These are phyloP conservation scores for Xylariaceae sp. DNA, from an alignment of 2,329 filamentous ascomycete species.

Conservation along the genomic window DNA sequence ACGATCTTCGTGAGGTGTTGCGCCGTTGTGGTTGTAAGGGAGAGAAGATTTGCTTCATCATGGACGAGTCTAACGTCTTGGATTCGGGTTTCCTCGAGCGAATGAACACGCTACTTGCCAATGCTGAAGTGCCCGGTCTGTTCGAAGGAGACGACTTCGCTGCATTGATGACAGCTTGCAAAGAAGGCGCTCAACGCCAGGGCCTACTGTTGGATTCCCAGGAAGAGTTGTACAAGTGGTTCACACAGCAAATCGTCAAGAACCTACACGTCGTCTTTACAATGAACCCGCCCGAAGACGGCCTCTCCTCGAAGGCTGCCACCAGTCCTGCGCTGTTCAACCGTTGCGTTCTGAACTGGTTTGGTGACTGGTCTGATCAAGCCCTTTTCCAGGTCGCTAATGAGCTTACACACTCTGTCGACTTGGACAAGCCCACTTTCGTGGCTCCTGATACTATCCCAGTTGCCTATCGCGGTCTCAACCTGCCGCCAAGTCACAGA, in stretches of 20 bases:
- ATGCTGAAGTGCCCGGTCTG: conserved; percentile 96
- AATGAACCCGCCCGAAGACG: conserved; percentile 98
- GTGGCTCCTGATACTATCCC: conserved; percentile 84
- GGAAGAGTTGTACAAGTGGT: conserved; percentile 99
- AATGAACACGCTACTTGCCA: conserved; percentile 98
- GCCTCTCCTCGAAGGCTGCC: conserved; percentile 89
- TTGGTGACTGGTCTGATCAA: conserved; percentile 99
- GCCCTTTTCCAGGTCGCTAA: conserved; percentile 96
- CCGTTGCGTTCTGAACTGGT: conserved; percentile 99
- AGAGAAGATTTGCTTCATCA: conserved; percentile 99
- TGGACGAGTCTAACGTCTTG: conserved; percentile 98
- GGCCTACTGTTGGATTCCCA: conserved; percentile 92
- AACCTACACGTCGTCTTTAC: conserved; percentile 99
- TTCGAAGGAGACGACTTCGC: conserved; percentile 99
- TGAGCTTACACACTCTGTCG: conserved; percentile 92
- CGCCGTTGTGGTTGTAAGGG: conserved; percentile 94
- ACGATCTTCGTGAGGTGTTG: conserved; percentile 90
- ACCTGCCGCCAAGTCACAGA: conserved; percentile 79
- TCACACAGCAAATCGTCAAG: conserved; percentile 98
- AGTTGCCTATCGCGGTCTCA: conserved; percentile 82
- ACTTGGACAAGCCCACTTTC: conserved; percentile 85
- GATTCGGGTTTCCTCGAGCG: conserved; percentile 98
- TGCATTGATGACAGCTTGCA: conserved; percentile 98
- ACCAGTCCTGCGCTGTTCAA: conserved; percentile 99
- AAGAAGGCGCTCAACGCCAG: conserved; percentile 94